phyloP scores from a whole-genome alignment of 164 flowering plant genomes.

The Aristolochia fimbriata region DNA sequence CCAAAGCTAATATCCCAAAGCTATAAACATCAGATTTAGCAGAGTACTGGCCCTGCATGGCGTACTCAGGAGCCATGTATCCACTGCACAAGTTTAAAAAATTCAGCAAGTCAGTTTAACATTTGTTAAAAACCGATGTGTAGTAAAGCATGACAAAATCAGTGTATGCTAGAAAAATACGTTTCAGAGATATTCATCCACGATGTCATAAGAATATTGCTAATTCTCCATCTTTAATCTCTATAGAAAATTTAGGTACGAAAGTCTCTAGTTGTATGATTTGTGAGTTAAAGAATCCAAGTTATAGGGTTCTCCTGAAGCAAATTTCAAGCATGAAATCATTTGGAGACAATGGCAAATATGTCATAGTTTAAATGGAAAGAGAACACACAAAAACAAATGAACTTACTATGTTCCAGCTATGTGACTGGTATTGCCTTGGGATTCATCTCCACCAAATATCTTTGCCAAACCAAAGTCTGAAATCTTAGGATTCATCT shows the following conservation, averaged over 20 bases:
- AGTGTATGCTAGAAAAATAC: too few relatives aligned
- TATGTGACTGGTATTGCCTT: conserved; percentile 15
- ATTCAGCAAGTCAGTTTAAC: neutral
- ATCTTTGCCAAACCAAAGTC: conserved; percentile 30
- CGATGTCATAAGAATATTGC: too few relatives aligned
- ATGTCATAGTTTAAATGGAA: neutral
- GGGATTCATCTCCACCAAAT: conserved; percentile 14
- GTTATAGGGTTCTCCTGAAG: neutral
- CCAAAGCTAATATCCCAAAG: conserved; percentile 9
- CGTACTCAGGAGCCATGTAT: conserved; percentile 3
- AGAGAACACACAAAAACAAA: too few relatives aligned
- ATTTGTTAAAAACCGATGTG: too few relatives aligned
- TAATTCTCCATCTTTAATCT: too few relatives aligned
- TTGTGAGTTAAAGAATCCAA: too few relatives aligned
- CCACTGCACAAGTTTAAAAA: conserved; percentile 1
- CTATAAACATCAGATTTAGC: conserved; percentile 1
- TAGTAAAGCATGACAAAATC: too few relatives aligned
- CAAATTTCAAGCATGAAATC: too few relatives aligned
- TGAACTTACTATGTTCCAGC: conserved; percentile 28
- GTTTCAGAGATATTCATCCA: too few relatives aligned
- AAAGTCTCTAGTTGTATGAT: too few relatives aligned
- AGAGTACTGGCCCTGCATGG: neutral
- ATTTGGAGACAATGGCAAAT: too few relatives aligned
- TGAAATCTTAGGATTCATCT: conserved; percentile 31
- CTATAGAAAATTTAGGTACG: too few relatives aligned